Percentiles rank a stretch among this genome's conserved stretches.
These are phyloP conservation scores for Calonectria pseudoreteaudii DNA, from an alignment of 2,329 filamentous ascomycete genomes.

Conservation along the genomic window DNA sequence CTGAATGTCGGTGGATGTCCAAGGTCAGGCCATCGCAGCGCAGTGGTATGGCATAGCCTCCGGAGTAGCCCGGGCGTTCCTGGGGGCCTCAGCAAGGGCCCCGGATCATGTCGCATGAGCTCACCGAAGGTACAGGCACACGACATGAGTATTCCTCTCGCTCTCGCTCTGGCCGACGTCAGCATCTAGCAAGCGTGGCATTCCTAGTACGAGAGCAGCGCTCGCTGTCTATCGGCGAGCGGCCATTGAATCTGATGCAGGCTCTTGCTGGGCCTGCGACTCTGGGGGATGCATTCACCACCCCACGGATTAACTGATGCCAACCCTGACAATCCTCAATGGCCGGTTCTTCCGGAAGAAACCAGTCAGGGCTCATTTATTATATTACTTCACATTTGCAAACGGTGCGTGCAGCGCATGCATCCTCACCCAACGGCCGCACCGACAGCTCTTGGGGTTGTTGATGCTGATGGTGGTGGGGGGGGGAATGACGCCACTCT, in stretches of 20 bases:
- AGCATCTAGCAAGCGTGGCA: not conserved
- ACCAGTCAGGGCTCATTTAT: not conserved
- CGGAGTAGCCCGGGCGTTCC: constrained; percentile 9
- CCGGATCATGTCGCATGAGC: constrained; percentile 14
- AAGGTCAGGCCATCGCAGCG: constrained; percentile 16
- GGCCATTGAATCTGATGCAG: not conserved
- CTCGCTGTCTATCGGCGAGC: not conserved
- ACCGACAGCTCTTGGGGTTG: not conserved
- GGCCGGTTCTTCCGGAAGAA: constrained; percentile 10
- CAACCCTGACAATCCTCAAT: not conserved
- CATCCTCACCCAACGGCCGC: not conserved
- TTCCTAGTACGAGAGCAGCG: not conserved
- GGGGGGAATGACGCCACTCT: constrained; percentile 17
- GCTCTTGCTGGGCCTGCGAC: not conserved
- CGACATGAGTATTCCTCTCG: not conserved
- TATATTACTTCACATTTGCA: not conserved
- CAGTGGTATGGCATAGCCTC: constrained; percentile 1
- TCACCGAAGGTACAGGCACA: not conserved
- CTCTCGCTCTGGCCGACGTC: not conserved
- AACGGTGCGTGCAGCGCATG: not conserved
- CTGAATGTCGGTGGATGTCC: constrained; percentile 3
- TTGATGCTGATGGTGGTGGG: not conserved
- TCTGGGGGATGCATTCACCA: not conserved
- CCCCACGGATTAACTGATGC: not conserved
- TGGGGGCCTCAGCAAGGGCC: not conserved